phyloP scores from a whole-genome alignment of 495 filamentous ascomycete species.

The Paragyromitra xinjiangensis region DNA sequence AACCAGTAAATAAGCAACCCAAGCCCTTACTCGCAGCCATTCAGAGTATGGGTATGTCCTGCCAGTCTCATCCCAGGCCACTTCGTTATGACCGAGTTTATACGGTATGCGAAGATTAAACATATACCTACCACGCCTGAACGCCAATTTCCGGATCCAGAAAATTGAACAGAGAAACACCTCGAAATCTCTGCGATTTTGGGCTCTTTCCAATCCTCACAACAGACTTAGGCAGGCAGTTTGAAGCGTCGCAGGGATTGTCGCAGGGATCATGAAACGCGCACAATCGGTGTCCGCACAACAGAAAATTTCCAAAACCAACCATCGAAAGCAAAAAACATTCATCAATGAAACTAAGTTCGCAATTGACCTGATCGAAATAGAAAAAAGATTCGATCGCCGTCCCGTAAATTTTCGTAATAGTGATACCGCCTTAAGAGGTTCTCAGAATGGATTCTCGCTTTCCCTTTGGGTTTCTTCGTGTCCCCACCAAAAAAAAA shows the following conservation, averaged over 20 bases:
- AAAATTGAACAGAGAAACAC: neutral
- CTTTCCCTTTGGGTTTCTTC: too few relatives aligned
- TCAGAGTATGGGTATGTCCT: too few relatives aligned
- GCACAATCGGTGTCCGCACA: slow-evolving; percentile 19
- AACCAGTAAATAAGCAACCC: too few relatives aligned
- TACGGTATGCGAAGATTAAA: neutral
- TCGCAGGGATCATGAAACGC: neutral
- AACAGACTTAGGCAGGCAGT: neutral
- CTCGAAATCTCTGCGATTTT: neutral
- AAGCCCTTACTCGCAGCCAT: too few relatives aligned
- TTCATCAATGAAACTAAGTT: neutral
- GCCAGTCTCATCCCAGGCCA: too few relatives aligned
- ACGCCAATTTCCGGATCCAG: neutral
- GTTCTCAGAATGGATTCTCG: neutral
- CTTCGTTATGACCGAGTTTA: too few relatives aligned
- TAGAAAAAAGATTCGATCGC: neutral
- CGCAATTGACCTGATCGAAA: slow-evolving; percentile 25
- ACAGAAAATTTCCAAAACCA: neutral
- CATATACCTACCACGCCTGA: too few relatives aligned
- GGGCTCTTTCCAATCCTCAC: neutral
- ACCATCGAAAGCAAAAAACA: slow-evolving; percentile 1
- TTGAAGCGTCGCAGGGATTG: slow-evolving; percentile 8
- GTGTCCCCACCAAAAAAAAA: slow-evolving; percentile 11
- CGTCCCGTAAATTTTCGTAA: neutral
- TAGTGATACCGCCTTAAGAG: neutral